A percentile compares a stretch with the other conserved stretches of the same genome.
These are phyloP conservation scores for Wilcoxina mikolae DNA, from an alignment of 495 filamentous ascomycete genomes.

Conservation along the genomic window DNA sequence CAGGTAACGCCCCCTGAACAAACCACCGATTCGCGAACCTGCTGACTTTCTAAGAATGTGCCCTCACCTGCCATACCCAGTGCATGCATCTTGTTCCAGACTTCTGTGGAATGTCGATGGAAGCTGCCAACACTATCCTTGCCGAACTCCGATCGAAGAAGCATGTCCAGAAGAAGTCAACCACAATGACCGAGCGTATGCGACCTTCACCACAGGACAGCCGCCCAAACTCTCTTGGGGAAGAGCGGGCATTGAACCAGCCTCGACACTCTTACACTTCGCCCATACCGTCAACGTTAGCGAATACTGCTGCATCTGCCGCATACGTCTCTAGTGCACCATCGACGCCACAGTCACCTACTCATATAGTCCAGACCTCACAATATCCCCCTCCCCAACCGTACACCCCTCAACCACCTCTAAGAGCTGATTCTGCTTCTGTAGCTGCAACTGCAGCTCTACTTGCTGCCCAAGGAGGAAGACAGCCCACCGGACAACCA, in stretches of 20 bases:
- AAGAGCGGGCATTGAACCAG: background rate
- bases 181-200: conserved; percentile 2
- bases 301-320: conserved; percentile 12
- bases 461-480: background rate
- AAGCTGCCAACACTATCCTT: conserved; percentile 52
- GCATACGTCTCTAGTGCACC: conserved; percentile 12
- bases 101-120: conserved; percentile 99
- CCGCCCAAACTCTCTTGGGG: background rate
- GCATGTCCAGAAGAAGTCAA: background rate
- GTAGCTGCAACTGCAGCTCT: conserved; percentile 23
- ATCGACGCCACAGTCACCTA: conserved; percentile 17
- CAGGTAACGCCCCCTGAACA: conserved; percentile 42
- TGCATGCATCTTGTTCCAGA: conserved; percentile 95
- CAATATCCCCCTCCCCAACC: conserved; percentile 12
- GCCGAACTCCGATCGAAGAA: conserved; percentile 3
- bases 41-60: conserved; percentile 53
- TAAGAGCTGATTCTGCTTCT: conserved; percentile 19
- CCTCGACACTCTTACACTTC: background rate
- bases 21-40: background rate
- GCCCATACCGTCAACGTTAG: background rate
- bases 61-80: conserved; percentile 73
- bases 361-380: conserved; percentile 14
- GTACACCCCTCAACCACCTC: conserved; percentile 15
- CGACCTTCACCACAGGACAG: background rate
- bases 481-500: background rate